These are phyloP conservation scores for Colletotrichum gloeosporioides DNA, from an alignment of 2,329 filamentous ascomycete species.

Conservation along the genomic window DNA sequence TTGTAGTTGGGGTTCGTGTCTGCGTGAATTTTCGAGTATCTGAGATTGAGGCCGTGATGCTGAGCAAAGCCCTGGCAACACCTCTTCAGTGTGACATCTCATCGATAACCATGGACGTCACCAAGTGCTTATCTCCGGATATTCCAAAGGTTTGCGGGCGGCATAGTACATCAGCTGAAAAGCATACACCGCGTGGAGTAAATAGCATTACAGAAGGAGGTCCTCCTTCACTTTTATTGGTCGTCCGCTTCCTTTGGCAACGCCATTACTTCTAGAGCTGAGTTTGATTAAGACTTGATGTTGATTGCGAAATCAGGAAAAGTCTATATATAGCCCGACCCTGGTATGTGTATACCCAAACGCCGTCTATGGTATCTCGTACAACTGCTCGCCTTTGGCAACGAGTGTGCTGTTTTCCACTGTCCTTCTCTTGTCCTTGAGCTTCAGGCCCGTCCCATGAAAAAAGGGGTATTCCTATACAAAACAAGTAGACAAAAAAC, in stretches of 20 bases:
- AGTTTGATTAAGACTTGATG: neutral
- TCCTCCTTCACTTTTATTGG: neutral
- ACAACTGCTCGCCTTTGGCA: neutral
- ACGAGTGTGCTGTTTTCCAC: neutral
- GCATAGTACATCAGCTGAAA: neutral
- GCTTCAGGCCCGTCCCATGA: neutral
- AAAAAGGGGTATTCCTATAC: neutral
- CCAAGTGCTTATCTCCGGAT: neutral
- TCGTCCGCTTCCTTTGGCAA: too few relatives aligned
- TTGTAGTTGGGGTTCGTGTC: too few relatives aligned
- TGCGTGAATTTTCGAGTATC: too few relatives aligned
- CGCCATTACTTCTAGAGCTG: too few relatives aligned
- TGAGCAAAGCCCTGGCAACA: neutral
- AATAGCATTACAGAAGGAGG: neutral
- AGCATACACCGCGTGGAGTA: neutral
- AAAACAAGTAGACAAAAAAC: neutral
- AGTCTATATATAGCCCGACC: neutral
- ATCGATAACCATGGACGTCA: neutral
- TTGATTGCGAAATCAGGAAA: neutral
- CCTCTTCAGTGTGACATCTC: fast-evolving
- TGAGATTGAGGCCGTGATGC: neutral
- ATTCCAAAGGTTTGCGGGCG: neutral
- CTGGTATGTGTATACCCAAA: neutral
- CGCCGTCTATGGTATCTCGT: neutral
- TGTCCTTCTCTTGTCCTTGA: neutral